Evolutionary conservation across 192 early-diverging fungal species (phyloP), one percentile per base, ranked within the genome.

Genomic region (Coemansia sp.): DNA sequence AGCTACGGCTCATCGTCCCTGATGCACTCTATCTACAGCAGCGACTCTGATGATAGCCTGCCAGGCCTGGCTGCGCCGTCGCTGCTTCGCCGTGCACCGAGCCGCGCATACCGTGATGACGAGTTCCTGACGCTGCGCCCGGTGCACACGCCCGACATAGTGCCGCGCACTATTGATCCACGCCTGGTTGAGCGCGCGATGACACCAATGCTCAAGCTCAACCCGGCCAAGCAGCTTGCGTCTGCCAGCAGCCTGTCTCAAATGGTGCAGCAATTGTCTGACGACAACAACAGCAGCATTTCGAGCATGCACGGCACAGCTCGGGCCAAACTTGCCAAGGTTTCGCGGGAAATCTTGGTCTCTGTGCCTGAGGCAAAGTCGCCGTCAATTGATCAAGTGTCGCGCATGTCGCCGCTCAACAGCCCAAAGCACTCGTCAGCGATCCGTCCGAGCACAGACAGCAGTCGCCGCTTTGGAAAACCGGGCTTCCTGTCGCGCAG

Each of bases 141-240:
- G 0, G 78, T 81, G 54, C 73, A 81, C 35, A 81, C 78, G 24
- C 78, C 78, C 0, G 78, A 81, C 24, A 61, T 81, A 18, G 69
- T 81, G 19, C 78, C 73, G 16, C 54, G 78, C 55, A 75, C 65
- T 0, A 70, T 81, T 48, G 73, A 74, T 20, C 78, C 78, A 22
- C 68, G 73, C 1, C 61, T 75, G 29, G 61, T 81, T 9, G 78
- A 81, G 68, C 72, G 78, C 24, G 78, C 78, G 0, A 81, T 81
- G 78, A 81, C 78, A 66, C 78, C 78, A 18, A 81, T 75, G 73
- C 74, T 81, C 22, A 81, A 81, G 61, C 62, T 61, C 49, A 78
- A 73, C 53, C 18, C 52, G 0, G 70, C 62, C 13, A 66, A 54
- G 41, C 55, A 64, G 53, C 49, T 45, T 41, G 1, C 51, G 23